Conservation (phyloP, 257 asterid genomes). For the Echium plantagineum region DNA sequence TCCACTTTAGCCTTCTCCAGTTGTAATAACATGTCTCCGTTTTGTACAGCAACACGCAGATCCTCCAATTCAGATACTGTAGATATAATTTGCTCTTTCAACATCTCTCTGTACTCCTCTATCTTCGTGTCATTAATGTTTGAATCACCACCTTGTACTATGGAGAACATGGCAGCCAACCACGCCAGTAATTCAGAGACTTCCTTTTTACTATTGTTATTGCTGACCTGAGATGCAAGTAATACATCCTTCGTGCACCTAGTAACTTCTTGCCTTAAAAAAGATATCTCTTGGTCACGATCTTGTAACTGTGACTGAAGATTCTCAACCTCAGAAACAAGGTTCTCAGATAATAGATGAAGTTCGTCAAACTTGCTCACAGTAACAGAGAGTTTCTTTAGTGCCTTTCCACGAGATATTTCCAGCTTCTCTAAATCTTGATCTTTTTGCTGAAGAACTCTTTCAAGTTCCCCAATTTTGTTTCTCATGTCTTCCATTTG, state of each 20-base stretch:
- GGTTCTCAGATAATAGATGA: slow-evolving; percentile 67
- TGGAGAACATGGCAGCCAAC: slow-evolving; percentile 55
- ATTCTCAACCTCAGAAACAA: slow-evolving; percentile 88
- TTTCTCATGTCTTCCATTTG: slow-evolving; percentile 74
- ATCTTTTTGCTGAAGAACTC: slow-evolving; percentile 55
- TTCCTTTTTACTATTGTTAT: slow-evolving; percentile 56
- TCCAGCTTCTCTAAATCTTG: slow-evolving; percentile 73
- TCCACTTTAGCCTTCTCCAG: slow-evolving; percentile 66
- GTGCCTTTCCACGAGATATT: slow-evolving; percentile 73
- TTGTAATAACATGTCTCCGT: slow-evolving; percentile 46
- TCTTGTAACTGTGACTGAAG: slow-evolving; percentile 90
- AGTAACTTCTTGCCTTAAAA: slow-evolving; percentile 95
- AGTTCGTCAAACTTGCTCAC: slow-evolving; percentile 94
- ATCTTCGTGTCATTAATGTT: slow-evolving; percentile 26
- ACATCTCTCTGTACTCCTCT: slow-evolving; percentile 36
- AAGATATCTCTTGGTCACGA: slow-evolving; percentile 85
- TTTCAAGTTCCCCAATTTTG: slow-evolving; percentile 50
- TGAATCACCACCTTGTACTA: slow-evolving; percentile 30
- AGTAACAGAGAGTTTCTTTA: slow-evolving; percentile 87
- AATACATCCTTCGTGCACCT: slow-evolving; percentile 86
- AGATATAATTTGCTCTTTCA: slow-evolving; percentile 53
- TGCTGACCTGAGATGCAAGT: slow-evolving; percentile 55
- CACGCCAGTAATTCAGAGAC: slow-evolving; percentile 51
- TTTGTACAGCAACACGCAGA: slow-evolving; percentile 50
- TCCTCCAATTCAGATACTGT: slow-evolving; percentile 73